Evolutionary conservation across 768 basidiomycete genomes (phyloP).

Genomic region (Boletus reticuloceps): DNA sequence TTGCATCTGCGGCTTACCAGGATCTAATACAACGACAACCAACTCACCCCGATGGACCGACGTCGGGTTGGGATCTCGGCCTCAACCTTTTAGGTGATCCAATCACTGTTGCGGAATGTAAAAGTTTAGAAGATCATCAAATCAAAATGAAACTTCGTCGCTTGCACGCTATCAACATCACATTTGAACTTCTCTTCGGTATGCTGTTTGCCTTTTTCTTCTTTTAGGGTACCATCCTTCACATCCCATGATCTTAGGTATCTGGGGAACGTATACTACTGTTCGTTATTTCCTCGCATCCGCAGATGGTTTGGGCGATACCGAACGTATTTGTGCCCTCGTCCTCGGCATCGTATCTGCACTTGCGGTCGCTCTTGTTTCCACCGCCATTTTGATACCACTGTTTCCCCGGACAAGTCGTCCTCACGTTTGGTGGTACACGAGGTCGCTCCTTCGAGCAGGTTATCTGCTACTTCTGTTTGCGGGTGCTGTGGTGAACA

Average conservation of each 20-base stretch:
- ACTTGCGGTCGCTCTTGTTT: conserved; percentile 20
- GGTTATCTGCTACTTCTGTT: conserved; percentile 48
- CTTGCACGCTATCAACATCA: conserved; percentile 27
- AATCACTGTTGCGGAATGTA: conserved; percentile 30
- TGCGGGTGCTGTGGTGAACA: conserved; percentile 51
- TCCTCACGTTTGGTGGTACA: conserved; percentile 8
- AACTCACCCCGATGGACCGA: conserved; percentile 41
- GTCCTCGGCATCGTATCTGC: conserved; percentile 24
- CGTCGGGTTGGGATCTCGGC: conserved; percentile 29
- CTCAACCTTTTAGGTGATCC: conserved; percentile 33
- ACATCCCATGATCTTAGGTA: conserved; percentile 32
- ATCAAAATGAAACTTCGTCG: conserved; percentile 34
- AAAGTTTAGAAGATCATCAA: conserved; percentile 25
- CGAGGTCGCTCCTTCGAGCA: conserved; percentile 34
- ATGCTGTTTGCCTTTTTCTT: conserved; percentile 6
- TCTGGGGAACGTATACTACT: conserved; percentile 61
- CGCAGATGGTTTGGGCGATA: conserved; percentile 40
- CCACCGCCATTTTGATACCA: conserved; percentile 41
- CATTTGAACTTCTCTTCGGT: conserved; percentile 39
- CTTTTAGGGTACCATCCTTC: neutral
- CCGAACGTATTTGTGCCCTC: conserved; percentile 37
- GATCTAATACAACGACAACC: conserved; percentile 39
- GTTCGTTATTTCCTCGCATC: conserved; percentile 67
- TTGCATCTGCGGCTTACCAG: conserved; percentile 31
- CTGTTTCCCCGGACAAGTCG: conserved; percentile 29